Base-by-base conservation (phyloP, 352 stramenopile species). In the Peronosclerospora sorghi region DNA sequence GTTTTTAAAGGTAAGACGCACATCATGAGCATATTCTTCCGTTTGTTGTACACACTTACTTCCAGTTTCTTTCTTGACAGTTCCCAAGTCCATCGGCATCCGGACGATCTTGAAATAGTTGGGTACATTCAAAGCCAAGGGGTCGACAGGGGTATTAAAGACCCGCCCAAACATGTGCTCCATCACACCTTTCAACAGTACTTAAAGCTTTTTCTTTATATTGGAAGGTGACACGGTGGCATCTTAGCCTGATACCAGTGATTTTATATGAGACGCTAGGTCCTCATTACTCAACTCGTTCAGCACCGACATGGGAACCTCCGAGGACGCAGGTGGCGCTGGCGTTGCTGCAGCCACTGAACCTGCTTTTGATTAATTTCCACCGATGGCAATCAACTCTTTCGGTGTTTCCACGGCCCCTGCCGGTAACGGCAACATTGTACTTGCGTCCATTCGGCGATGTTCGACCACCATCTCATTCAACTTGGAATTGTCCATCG, bases 101-200 rank as follows among this genome's bases (percentile, higher is more conserved):
- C 75, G 70, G 32, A 99, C 95, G 36, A 99, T 96, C 38, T 97
- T 81, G 41, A 98, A 97, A 64, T 99, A 99, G 64, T 99, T 97
- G 0, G 95, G 94, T 21, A 99, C 87, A 23, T 89, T 86, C 10
- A 99, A 69, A 23, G 89, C 82, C 0, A 98, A 81, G 7, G 95
- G 93, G 73, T 99, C 96, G 8, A 99, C 97, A 8, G 97, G n/a
- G 39, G 72, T 86, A 34, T 73, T 91, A 51, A 99, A 99, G 6
- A 99, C 92, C 94, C 96, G 98, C 6, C 86, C 89, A 65, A 97
- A 97, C 42, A 97, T 88, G 72, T 97, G 90, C 41, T 96, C 83
- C 73, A 97, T 95, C 54, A 98, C 80, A 8, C 83, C 81, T 41
- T 96, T 97, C 23, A 98, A 57, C 13, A 98, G 58, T 9, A 83